Evolutionary conservation across 805 yeast genomes (phyloP), one percentile per base, ranked within the genome.

Genomic region (Metschnikowia lochheadii): DNA sequence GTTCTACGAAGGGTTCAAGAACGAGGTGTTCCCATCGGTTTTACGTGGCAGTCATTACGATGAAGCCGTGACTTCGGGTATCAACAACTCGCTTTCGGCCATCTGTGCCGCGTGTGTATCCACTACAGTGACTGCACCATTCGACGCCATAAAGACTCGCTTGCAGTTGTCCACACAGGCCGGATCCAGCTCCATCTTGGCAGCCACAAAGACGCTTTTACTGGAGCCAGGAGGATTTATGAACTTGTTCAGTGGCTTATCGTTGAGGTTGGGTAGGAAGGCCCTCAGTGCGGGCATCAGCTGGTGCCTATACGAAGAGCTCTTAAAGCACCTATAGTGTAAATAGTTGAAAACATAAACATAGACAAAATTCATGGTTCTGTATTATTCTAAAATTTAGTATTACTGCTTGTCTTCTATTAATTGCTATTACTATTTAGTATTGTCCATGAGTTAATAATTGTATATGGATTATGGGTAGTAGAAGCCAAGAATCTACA

Each of bases 271-370:
- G 45, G 77, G 85, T 4, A 77, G 98, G 58, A 94, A 94, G 68
- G 96, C 92, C 0, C 66, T 88, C 44, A 87, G 96, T 66, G 92
- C 97, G 0, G 97, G 96, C 1, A 89, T 94, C 53, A 90, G 96
- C 45, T 94, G 99, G 99, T 89, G 96, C 52, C 84, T 94, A 21
- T 94, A 92, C 65, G 99, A 94, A 66, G 97, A 94, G 63, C 69
- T 92, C 49, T 79, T 92, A 37, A 79, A 78, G 50, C 46, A 31
- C 14, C 13, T 44, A 6, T 44, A 36, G 26, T 40, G 44, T 42
- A 46, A 40, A 46, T 52, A 43, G 46, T 29, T 10, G 5, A n/a
- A 32, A 26, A n/a, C 3, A 18, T 29, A 29, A 11, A 11, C 40
- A 37, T 37, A 37, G 26, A 20, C 8, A 18, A 8, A 10, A 26